phyloP scores from a whole-genome alignment of 805 yeast species.

The Grigorovia humatica region DNA sequence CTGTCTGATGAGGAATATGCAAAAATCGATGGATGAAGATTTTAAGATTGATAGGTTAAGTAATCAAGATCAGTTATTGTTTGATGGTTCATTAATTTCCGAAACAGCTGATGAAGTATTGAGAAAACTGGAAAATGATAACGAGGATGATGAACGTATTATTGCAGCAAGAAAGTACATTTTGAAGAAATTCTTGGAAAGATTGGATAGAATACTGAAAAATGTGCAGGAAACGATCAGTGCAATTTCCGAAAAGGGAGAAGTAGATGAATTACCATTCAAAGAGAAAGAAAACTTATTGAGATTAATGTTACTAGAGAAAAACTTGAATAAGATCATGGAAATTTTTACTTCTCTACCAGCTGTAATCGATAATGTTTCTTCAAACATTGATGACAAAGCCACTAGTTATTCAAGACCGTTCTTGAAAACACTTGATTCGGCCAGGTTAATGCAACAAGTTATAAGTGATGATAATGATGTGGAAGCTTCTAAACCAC shows the following conservation, averaged over 20 bases:
- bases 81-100: conserved; percentile 65
- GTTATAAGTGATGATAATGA: conserved; percentile 45
- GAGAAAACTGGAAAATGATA: conserved; percentile 21
- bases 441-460: conserved; percentile 7
- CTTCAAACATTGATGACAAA: conserved; percentile 3
- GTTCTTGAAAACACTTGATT: conserved; percentile 15
- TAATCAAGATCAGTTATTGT: conserved; percentile 49
- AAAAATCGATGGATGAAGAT: conserved; percentile 35
- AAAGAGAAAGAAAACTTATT: conserved; percentile 71
- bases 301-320: conserved; percentile 57
- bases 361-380: conserved; percentile 6
- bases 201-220: conserved; percentile 28
- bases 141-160: not conserved
- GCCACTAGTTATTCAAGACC: conserved; percentile 4
- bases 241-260: conserved; percentile 48
- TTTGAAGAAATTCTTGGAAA: conserved; percentile 32
- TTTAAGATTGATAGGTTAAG: conserved; percentile 28
- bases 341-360: conserved; percentile 28
- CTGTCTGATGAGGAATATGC: conserved; percentile 77
- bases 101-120: conserved; percentile 62
- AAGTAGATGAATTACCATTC: conserved; percentile 41
- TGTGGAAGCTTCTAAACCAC: conserved; percentile 34
- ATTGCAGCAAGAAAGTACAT: conserved; percentile 24
- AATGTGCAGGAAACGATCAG: conserved; percentile 42
- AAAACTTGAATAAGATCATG: conserved; percentile 49